phyloP scores from a whole-genome alignment of 441 rosid species.

The Populus hybrid region DNA sequence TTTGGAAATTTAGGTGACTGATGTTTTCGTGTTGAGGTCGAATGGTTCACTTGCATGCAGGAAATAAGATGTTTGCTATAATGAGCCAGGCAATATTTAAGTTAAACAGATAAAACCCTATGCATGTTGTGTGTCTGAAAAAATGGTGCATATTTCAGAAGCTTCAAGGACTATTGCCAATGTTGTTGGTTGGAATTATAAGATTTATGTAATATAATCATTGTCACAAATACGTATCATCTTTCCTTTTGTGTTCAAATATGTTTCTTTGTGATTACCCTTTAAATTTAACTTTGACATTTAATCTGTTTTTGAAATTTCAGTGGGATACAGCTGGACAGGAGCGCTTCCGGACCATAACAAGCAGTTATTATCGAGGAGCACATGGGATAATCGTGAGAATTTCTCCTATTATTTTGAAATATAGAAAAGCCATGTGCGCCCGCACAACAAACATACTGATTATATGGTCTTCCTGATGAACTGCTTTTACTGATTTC shows the following conservation, averaged over 20 bases:
- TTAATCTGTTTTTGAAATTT: constrained; percentile 15
- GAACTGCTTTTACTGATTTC: not conserved
- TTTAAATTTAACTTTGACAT: not conserved
- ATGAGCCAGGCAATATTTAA: not conserved
- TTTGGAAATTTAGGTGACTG: not conserved
- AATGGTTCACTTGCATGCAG: not conserved
- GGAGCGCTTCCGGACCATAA: constrained; percentile 90
- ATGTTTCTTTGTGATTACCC: not conserved
- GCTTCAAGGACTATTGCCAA: not conserved
- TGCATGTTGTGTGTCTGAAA: not conserved
- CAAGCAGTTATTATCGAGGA: constrained; percentile 94
- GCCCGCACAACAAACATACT: not conserved
- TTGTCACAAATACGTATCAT: not conserved
- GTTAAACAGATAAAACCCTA: not conserved
- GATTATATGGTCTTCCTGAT: not conserved
- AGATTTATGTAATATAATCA: not conserved
- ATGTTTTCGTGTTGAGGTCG: too few species aligned
- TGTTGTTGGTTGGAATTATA: not conserved
- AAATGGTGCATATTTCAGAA: not conserved
- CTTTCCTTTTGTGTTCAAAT: not conserved
- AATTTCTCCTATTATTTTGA: constrained; percentile 5
- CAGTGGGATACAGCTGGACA: constrained; percentile 98
- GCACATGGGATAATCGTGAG: constrained; percentile 94
- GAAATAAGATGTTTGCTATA: not conserved
- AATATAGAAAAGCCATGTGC: not conserved